phyloP scores from a whole-genome alignment of 1,284 basidiomycete species.

The Neolentinus lepideus region DNA sequence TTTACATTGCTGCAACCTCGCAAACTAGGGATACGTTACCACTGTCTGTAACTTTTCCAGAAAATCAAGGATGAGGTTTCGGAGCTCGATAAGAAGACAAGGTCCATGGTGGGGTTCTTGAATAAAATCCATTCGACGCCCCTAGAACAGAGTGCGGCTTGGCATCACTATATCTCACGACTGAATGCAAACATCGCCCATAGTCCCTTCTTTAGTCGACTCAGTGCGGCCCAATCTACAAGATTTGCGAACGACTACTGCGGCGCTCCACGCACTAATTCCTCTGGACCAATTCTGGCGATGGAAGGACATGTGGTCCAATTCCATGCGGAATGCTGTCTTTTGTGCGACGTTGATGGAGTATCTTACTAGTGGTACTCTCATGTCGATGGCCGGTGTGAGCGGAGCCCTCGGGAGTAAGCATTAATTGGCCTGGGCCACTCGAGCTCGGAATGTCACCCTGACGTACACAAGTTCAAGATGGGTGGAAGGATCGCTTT shows the following conservation, averaged over 20 bases:
- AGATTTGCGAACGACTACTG: constrained; percentile 46
- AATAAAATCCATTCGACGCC: constrained; percentile 75
- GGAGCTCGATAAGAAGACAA: constrained; percentile 66
- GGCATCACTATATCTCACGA: constrained; percentile 14
- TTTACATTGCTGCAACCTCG: constrained; percentile 1
- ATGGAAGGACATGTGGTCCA: constrained; percentile 76
- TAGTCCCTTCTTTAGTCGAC: constrained; percentile 57
- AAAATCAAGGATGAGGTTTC: constrained; percentile 71
- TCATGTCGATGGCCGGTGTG: constrained; percentile 51
- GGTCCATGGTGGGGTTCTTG: constrained; percentile 56
- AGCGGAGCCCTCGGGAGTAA: constrained; percentile 59
- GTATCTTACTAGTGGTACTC: constrained; percentile 53
- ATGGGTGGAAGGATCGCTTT: constrained; percentile 65
- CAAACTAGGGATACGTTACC: constrained; percentile 1
- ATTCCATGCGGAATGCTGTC: constrained; percentile 54
- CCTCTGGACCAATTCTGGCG: constrained; percentile 75
- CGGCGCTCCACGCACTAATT: constrained; percentile 44
- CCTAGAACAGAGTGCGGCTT: constrained; percentile 39
- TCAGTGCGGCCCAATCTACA: constrained; percentile 45
- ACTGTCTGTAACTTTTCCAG: constrained; percentile 24
- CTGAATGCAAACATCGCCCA: constrained; percentile 6
- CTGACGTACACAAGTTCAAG: constrained; percentile 42
- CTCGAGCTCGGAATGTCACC: constrained; percentile 3
- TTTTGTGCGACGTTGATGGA: constrained; percentile 61
- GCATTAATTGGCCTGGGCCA: constrained; percentile 13